phyloP scores from a whole-genome alignment of 2,329 filamentous ascomycete genomes.

The Penicillium sp. region DNA sequence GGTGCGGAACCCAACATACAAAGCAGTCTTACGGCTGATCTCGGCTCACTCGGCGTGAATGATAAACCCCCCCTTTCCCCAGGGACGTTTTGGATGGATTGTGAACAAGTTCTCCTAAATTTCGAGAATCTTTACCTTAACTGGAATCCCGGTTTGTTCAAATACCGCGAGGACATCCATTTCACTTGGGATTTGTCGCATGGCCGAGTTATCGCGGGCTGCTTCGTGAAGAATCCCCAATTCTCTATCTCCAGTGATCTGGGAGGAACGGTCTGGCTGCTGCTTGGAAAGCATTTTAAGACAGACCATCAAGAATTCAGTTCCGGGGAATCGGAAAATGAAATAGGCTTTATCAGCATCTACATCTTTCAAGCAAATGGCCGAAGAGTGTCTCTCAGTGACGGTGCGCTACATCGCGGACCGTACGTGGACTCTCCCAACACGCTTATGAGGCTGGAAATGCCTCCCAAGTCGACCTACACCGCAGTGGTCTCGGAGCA shows the following conservation, averaged over 20 bases:
- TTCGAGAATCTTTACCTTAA: slow-evolving; percentile 97
- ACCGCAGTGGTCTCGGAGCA: slow-evolving; percentile 76
- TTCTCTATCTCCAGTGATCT: slow-evolving; percentile 55
- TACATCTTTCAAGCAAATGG: slow-evolving; percentile 75
- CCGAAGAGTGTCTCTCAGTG: slow-evolving; percentile 69
- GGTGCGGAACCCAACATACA: slow-evolving; percentile 58
- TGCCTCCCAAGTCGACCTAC: slow-evolving; percentile 52
- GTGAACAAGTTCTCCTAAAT: slow-evolving; percentile 83
- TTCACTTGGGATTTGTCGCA: slow-evolving; percentile 75
- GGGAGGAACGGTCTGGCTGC: slow-evolving; percentile 72
- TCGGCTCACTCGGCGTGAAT: slow-evolving; percentile 14
- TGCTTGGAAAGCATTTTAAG: slow-evolving; percentile 83
- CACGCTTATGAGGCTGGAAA: slow-evolving; percentile 74
- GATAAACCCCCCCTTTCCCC: slow-evolving; percentile 44
- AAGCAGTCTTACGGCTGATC: background rate
- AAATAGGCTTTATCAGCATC: slow-evolving; percentile 81
- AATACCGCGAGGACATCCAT: slow-evolving; percentile 80
- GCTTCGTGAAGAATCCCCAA: slow-evolving; percentile 66
- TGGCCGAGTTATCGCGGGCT: slow-evolving; percentile 64
- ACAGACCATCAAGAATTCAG: slow-evolving; percentile 57
- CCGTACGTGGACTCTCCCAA: slow-evolving; percentile 95
- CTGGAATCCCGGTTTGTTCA: slow-evolving; percentile 89
- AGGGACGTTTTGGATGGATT: slow-evolving; percentile 91
- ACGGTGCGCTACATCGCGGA: slow-evolving; percentile 69
- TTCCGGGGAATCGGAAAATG: slow-evolving; percentile 45